Percentiles rank a stretch among this genome's conserved stretches.
These are phyloP conservation scores for Diaporthe capsici DNA, from an alignment of 2,329 filamentous ascomycete genomes.

Conservation along the genomic window DNA sequence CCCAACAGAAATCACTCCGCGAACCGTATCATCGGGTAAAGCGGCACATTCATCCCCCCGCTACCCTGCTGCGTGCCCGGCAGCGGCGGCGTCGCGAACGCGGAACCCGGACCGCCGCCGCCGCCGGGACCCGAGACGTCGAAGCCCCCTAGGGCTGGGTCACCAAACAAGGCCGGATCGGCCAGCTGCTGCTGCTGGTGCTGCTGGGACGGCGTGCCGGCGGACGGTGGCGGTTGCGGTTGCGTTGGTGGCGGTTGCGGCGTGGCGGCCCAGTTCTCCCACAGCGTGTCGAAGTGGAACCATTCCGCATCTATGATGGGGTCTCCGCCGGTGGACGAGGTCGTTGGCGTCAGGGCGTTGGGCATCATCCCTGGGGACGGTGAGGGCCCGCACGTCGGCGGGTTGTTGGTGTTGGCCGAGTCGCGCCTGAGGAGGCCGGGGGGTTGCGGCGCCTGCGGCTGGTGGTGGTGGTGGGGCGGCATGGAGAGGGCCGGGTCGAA, in stretches of 20 bases:
- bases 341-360: conserved; percentile 35
- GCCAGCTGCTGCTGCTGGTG: conserved; percentile 18
- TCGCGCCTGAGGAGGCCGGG: conserved; percentile 15
- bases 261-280: conserved; percentile 37
- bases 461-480: conserved; percentile 14
- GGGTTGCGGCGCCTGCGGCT: not conserved
- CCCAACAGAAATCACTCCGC: conserved; percentile 3
- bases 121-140: not conserved
- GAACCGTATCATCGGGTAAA: conserved; percentile 39
- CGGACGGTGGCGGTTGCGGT: not conserved
- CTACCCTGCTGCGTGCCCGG: conserved; percentile 4
- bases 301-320: conserved; percentile 36
- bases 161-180: conserved; percentile 40
- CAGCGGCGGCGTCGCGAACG: conserved; percentile 33
- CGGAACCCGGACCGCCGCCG: not conserved
- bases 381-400: conserved; percentile 9
- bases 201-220: not conserved
- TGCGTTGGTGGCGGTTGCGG: not conserved
- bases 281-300: conserved; percentile 41
- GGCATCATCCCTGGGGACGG: conserved; percentile 32
- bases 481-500: conserved; percentile 8
- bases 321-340: conserved; percentile 35
- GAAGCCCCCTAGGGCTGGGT: conserved; percentile 34
- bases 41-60: conserved; percentile 20
- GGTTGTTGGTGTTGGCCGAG: conserved; percentile 16